Conservation (phyloP, 257 asterid species). For the Salvia splendens region DNA sequence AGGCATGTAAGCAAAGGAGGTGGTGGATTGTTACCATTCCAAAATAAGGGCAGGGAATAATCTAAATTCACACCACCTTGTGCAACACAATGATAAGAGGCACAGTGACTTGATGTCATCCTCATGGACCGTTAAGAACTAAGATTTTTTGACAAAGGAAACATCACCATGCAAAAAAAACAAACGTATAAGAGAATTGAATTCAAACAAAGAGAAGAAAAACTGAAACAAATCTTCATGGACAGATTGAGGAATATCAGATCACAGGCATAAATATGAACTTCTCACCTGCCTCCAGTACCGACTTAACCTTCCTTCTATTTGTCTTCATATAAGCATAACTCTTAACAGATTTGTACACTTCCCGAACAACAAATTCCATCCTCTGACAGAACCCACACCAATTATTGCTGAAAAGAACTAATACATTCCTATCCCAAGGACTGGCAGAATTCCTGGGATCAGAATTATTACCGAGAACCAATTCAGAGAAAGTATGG, state of each 20-base stretch:
- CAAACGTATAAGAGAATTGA: not conserved
- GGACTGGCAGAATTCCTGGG: constrained; percentile 43
- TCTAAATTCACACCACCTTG: no score
- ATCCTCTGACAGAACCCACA: constrained; percentile 97
- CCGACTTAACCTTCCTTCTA: constrained; percentile 49
- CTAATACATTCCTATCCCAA: constrained; percentile 63
- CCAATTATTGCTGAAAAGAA: constrained; percentile 85
- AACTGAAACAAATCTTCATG: not conserved
- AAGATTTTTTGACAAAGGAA: not conserved
- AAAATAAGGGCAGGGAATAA: no score
- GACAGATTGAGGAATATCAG: constrained; percentile 3
- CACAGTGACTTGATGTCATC: no score
- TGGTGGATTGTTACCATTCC: no score
- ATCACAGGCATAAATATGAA: constrained; percentile 30
- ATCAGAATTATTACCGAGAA: constrained; percentile 58
- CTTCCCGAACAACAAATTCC: constrained; percentile 96
- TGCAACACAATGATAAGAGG: no score
- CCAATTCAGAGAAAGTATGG: constrained; percentile 67
- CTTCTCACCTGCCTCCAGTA: constrained; percentile 49
- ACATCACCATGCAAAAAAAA: not conserved
- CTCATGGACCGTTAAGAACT: not conserved
- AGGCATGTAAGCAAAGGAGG: no score
- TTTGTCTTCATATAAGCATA: constrained; percentile 47
- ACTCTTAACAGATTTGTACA: constrained; percentile 63
- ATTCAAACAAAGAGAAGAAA: not conserved